Evolutionary conservation across 306 rosid species (phyloP), one percentile per base, ranked within the genome.

Genomic region (Sechiopsis laciniata): DNA sequence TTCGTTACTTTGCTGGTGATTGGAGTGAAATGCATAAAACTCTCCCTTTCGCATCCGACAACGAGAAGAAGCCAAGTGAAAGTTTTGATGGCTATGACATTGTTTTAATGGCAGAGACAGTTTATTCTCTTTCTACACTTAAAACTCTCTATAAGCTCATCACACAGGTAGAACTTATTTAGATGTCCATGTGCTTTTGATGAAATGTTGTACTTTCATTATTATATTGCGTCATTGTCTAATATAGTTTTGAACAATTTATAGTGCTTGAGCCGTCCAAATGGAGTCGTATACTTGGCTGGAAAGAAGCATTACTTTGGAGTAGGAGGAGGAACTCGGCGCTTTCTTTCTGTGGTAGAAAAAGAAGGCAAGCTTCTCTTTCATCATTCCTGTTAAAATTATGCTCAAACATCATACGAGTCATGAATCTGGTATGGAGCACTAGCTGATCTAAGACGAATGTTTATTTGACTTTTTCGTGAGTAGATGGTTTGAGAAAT

Each of bases 251-350:
- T 37, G 6, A 37, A 7, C 45, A 37, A 0, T 37, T 37, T 37
- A 75, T 71, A 91, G 97, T 84, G 90, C 78, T 73, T 87, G 80
- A 78, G 68, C 57, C 73, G 69, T 78, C 88, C 86, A 45, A 74
- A 81, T 77, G 97, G 92, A 54, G 78, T 80, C 48, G 89, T 84
- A 29, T 94, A 94, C 81, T 73, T 94, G 89, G 94, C 98, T 2
- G 98, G 89, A 46, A 94, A 94, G 85, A 94, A 94, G 83, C 84
- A 94, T 85, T 93, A 90, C 86, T 93, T 93, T 82, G 97, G 98
- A 74, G 98, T 93, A 10, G 98, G 98, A 8, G 98, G 98, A 55
- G 98, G 97, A 74, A 79, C 80, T 40, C 89, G 96, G 3, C 84
- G 80, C 55, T 93, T 93, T 77, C 83, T 90, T 40, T 88, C 94